Evolutionary conservation across 352 stramenopile genomes (phyloP), one percentile per base, ranked within the genome.

Genomic region (Pythium apleroticum): DNA sequence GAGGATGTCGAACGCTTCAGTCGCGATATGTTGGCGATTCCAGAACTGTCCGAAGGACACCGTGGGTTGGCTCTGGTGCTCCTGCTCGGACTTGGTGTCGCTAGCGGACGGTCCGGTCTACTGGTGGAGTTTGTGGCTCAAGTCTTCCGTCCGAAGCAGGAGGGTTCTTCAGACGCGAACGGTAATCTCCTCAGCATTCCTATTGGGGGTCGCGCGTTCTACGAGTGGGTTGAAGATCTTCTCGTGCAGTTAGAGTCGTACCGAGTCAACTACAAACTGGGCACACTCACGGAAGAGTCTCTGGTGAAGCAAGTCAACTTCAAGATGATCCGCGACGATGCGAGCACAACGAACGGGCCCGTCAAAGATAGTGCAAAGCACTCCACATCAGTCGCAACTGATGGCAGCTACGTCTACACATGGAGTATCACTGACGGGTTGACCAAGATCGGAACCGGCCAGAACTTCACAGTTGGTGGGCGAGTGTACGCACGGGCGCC

Each of bases 381-480:
- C 8, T 24, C 48, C 3, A 65, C 48, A 8, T 73, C 76, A 6
- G 76, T 91, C 30, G 69, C 84, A 0, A 86, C 76, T 0, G 79
- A 91, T 61, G 84, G 83, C n/a, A 91, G 37, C 25, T 92, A 84
- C 61, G 37, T 86, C 11, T 93, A 89, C 56, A 75, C 63, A 10
- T 93, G 84, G 81, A 82, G 65, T 59, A 28, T 71, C 12, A 45
- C 43, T 1, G 69, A 68, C 8, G 83, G 83, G 0, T 54, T 93
- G 3, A 56, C 63, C 28, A 93, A 91, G 65, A 71, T 93, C 52
- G 85, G 85, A n/a, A 89, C 78, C 0, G 85, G 85, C 1, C 52
- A 74, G 17, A 88, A 92, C 52, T 90, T 88, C 45, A 91, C 80
- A 39, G 79, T 92, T 22, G 74, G 78, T 28, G 84, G 84, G n/a